phyloP scores from a whole-genome alignment of 2,329 filamentous ascomycete genomes.

The Cercospora sp. region DNA sequence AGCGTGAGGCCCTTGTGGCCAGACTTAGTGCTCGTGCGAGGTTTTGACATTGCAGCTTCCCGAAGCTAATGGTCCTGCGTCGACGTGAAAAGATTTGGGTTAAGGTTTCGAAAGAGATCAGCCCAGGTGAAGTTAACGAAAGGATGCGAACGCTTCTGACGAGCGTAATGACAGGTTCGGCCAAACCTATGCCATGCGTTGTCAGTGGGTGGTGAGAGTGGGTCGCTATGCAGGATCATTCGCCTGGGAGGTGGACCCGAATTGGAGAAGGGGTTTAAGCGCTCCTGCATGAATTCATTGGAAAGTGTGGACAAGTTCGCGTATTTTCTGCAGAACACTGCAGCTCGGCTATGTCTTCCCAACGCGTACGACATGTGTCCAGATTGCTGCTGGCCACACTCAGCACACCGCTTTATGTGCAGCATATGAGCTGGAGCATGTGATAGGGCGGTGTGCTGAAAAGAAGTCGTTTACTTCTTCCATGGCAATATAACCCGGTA shows the following conservation, averaged over 20 bases:
- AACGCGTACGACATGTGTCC: neutral
- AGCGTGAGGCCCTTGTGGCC: neutral
- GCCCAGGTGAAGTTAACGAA: neutral
- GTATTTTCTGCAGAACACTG: conserved; percentile 1
- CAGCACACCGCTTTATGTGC: conserved; percentile 8
- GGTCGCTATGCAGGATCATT: conserved; percentile 1
- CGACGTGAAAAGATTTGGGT: neutral
- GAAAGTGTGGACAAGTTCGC: conserved; percentile 11
- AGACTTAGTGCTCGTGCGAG: conserved; percentile 1
- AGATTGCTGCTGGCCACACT: conserved; percentile 1
- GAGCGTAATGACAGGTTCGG: conserved; percentile 6
- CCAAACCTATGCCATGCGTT: neutral
- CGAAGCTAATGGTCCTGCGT: neutral
- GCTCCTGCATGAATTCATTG: conserved; percentile 9
- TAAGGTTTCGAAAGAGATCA: neutral
- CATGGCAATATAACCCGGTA: neutral
- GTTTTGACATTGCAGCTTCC: neutral
- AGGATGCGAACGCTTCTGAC: conserved; percentile 1
- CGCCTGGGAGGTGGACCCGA: conserved; percentile 5
- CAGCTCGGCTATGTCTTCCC: conserved; percentile 4
- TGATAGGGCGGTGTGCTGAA: neutral
- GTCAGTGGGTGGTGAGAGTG: conserved; percentile 8
- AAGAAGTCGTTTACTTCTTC: neutral
- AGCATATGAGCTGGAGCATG: neutral
- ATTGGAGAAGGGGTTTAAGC: conserved; percentile 1